Base-by-base conservation (phyloP, 148 eudicot genomes). In the Nepenthes gracilis region DNA sequence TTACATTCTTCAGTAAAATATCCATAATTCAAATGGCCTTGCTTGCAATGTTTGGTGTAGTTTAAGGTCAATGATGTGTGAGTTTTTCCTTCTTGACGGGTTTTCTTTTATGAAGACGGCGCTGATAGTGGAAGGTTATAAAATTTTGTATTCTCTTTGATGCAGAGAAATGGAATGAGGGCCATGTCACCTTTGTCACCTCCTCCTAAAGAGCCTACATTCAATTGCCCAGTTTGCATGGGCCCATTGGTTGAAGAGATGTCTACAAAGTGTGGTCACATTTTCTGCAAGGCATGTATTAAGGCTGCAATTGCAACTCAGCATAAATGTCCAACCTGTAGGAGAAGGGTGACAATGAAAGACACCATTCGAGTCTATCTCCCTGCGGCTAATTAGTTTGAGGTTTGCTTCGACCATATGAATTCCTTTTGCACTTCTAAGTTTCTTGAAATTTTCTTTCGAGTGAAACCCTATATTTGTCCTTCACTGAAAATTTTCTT, bases 211-310 rank as follows among this genome's bases (percentile, higher is more conserved):
- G 96, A 92, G 59, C 84, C 79, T 36, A 71, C 70, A 47, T 88
- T 88, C 62, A 85, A 57, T 64, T 92, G 98, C 73, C 98, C 98
- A 5, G 69, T 92, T 72, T 92, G 98, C 72, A 79, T 88, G 81
- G 84, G 85, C 35, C 76, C 85, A 13, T 60, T 88, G 35, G 87
- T 80, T 12, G 94, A 92, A 63, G 96, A 84, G 66, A 70, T 68
- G 78, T 71, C 98, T 6, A 92, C 98, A 6, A 92, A 85, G 72
- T 92, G 98, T 61, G 98, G 98, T 61, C 98, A 92, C 74, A 84
- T 92, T 57, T 92, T 92, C 73, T 92, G 98, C 75, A 88, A 86
- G 80, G 64, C 67, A 1, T 92, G 97, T 75, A 76, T 92, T 33
- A 80, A 69, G 65, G 65, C 83, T 61, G 78, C 96, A 52, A 72